phyloP scores from a whole-genome alignment of 208 protist genomes.

The Acanthamoeba castellanii region DNA sequence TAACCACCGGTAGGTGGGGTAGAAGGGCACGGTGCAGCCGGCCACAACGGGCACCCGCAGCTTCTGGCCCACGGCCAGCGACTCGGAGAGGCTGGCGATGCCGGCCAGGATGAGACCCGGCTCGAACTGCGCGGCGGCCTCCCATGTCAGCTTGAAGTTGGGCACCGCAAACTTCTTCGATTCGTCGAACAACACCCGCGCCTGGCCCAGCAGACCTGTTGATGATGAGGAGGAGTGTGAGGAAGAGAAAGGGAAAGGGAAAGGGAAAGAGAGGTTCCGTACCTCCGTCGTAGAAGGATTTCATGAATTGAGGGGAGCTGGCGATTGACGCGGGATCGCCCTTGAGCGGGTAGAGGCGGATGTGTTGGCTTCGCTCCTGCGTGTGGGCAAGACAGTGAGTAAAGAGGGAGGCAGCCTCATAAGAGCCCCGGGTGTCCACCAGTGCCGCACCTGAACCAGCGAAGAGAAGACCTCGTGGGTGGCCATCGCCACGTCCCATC shows the following conservation, averaged over 20 bases:
- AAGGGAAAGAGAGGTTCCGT: not conserved
- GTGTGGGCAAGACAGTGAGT: not conserved
- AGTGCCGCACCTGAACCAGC: not conserved
- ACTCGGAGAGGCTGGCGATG: not conserved
- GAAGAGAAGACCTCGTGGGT: not conserved
- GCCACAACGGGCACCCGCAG: not conserved
- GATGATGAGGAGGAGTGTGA: not conserved
- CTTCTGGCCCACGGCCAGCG: constrained; percentile 30
- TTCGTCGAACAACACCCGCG: not conserved
- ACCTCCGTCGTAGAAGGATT: constrained; percentile 22
- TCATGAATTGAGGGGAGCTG: not conserved
- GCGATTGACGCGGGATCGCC: not conserved
- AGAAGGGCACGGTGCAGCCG: constrained; percentile 27
- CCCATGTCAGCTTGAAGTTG: constrained; percentile 4
- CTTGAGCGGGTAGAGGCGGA: not conserved
- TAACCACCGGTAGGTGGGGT: not conserved
- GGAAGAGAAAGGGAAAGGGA: not conserved
- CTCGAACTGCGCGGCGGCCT: not conserved
- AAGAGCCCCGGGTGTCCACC: not conserved
- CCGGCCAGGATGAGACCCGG: constrained; percentile 1
- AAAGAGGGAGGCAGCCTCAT: not conserved
- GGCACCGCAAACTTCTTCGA: not conserved
- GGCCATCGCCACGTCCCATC: constrained; percentile 6
- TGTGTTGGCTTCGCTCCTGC: not conserved
- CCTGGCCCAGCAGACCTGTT: not conserved